Conservation (phyloP, 768 basidiomycete genomes). For the Xanthoconium purpureum region DNA sequence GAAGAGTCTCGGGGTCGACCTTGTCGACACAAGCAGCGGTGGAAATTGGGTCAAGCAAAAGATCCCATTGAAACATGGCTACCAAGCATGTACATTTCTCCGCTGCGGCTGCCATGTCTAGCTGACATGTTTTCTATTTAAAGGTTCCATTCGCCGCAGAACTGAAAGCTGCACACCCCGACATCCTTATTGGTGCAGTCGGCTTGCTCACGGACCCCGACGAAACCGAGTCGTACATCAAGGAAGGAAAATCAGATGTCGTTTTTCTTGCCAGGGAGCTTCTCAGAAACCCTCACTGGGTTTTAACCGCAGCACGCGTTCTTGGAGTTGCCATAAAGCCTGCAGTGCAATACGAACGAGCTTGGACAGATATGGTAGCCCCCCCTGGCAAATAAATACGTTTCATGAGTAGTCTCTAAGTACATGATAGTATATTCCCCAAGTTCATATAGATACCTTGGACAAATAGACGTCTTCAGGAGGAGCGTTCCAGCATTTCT, state of each 20-base stretch:
- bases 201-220: constrained; percentile 67
- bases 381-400: neutral
- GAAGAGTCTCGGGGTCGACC: constrained; percentile 61
- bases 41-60: constrained; percentile 63
- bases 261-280: constrained; percentile 67
- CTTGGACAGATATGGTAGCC: constrained; percentile 43
- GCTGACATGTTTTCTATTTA: neutral
- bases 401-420: neutral
- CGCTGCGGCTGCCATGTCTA: neutral
- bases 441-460: constrained; percentile 3
- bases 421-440: neutral
- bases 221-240: constrained; percentile 60
- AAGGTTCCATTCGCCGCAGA: constrained; percentile 69
- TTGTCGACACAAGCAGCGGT: constrained; percentile 71
- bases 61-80: constrained; percentile 51
- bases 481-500: constrained; percentile 45
- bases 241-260: constrained; percentile 65
- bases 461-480: constrained; percentile 8
- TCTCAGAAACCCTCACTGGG: constrained; percentile 64
- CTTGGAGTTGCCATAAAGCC: constrained; percentile 64
- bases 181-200: constrained; percentile 57
- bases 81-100: constrained; percentile 46
- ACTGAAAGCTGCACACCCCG: constrained; percentile 58
- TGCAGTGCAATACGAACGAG: constrained; percentile 70
- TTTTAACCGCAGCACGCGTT: constrained; percentile 56